Evolutionary conservation across 1,139 yeast species (phyloP).

Genomic region (Arxiozyma telluris): DNA sequence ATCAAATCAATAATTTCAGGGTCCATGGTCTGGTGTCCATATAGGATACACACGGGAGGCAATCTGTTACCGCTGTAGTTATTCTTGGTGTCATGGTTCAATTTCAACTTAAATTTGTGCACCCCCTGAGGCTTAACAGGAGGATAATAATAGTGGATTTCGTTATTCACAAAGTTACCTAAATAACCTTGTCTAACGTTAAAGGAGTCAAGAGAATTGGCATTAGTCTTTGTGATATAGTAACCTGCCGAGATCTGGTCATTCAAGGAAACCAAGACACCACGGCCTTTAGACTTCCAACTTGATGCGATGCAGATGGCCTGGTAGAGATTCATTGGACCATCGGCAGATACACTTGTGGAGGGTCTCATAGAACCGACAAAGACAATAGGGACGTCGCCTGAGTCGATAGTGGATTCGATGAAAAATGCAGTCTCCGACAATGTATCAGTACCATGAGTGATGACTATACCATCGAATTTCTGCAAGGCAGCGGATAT

Average conservation of each 20-base stretch:
- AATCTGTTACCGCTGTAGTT: constrained; percentile 11
- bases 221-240: constrained; percentile 61
- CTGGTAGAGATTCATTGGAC: constrained; percentile 64
- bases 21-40: constrained; percentile 49
- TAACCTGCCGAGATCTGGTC: constrained; percentile 63
- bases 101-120: constrained; percentile 35
- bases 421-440: constrained; percentile 65
- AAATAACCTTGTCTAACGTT: constrained; percentile 63
- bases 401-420: constrained; percentile 48
- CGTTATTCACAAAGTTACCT: constrained; percentile 60
- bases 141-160: constrained; percentile 56
- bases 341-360: constrained; percentile 60
- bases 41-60: constrained; percentile 41
- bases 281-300: constrained; percentile 44
- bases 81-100: constrained; percentile 9
- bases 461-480: constrained; percentile 47
- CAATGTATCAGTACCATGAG: constrained; percentile 67
- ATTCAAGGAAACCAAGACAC: constrained; percentile 55
- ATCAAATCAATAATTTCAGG: constrained; percentile 39
- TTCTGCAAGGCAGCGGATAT: constrained; percentile 35
- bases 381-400: constrained; percentile 52
- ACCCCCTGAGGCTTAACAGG: constrained; percentile 51
- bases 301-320: constrained; percentile 57
- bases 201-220: constrained; percentile 60
- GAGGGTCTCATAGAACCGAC: constrained; percentile 72